Percentiles rank a stretch among this genome's conserved stretches.
Evolutionary conservation across 257 asterid species (phyloP).

Genomic region (Mentha longifolia): DNA sequence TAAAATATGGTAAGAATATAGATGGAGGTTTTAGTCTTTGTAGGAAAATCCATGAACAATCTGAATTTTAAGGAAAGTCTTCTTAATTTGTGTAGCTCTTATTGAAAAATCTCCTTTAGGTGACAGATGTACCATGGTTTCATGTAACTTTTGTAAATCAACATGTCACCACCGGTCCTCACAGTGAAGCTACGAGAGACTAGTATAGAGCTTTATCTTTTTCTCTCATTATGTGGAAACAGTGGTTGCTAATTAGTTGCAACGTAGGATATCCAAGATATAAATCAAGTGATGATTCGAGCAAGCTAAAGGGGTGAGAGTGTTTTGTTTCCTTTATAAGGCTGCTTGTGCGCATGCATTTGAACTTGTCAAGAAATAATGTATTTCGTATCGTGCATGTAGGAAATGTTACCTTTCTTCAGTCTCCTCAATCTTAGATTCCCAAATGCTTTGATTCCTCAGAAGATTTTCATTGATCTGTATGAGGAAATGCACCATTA

Average conservation of each 20-base stretch:
- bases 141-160: not conserved
- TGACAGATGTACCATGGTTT: not conserved
- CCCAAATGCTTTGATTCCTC: conserved; percentile 83
- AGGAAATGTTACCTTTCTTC: conserved; percentile 64
- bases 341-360: conserved; percentile 6
- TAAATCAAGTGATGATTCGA: not conserved
- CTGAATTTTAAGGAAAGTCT: not conserved
- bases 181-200: not conserved
- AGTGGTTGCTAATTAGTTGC: conserved; percentile 7
- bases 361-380: not conserved
- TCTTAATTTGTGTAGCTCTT: no score
- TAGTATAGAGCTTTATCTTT: not conserved
- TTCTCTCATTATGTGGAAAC: not conserved
- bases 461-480: conserved; percentile 89
- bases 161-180: not conserved
- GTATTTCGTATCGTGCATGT: conserved; percentile 13
- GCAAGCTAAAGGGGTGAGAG: conserved; percentile 17
- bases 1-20: not conserved
- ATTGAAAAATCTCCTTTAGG: not conserved
- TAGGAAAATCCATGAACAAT: not conserved
- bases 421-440: conserved; percentile 57
- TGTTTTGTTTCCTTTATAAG: conserved; percentile 6
- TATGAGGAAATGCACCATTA: conserved; percentile 30
- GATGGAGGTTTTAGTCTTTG: conserved; percentile 13
- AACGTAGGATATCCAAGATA: conserved; percentile 9